These are phyloP conservation scores for Amauroascus verrucosus DNA, from an alignment of 2,329 filamentous ascomycete genomes.

Conservation along the genomic window DNA sequence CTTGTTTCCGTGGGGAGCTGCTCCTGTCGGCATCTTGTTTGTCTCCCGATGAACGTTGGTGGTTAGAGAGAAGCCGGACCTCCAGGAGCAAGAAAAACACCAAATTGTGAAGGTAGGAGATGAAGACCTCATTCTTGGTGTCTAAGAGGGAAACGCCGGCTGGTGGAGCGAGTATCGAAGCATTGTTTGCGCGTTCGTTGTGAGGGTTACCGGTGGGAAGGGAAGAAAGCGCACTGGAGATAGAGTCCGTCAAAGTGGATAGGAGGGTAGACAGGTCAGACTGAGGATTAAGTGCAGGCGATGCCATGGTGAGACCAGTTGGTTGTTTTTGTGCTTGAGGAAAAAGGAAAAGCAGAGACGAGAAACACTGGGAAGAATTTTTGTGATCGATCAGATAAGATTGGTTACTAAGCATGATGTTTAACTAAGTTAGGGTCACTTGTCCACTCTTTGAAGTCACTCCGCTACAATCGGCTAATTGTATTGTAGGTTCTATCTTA, in stretches of 20 bases:
- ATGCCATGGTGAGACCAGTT: too few relatives aligned
- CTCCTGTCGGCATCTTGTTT: slow-evolving; percentile 22
- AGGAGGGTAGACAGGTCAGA: slow-evolving; percentile 24
- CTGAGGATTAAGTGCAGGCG: too few relatives aligned
- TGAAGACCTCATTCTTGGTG: slow-evolving; percentile 91
- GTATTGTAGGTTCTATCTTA: too few relatives aligned
- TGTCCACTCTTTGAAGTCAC: too few relatives aligned
- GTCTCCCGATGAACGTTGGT: not conserved
- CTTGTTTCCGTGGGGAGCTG: slow-evolving; percentile 37
- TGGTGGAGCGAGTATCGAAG: slow-evolving; percentile 62
- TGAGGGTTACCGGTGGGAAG: slow-evolving; percentile 23
- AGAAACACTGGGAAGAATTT: too few relatives aligned
- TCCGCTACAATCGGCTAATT: too few relatives aligned
- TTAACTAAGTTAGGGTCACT: too few relatives aligned
- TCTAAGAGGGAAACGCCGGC: slow-evolving; percentile 92
- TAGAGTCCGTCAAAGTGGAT: slow-evolving; percentile 27
- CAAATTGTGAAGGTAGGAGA: slow-evolving; percentile 90
- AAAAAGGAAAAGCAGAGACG: too few relatives aligned
- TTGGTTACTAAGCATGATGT: too few relatives aligned
- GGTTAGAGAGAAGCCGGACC: slow-evolving; percentile 41
- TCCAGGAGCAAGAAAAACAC: slow-evolving; percentile 79
- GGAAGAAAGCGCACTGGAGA: slow-evolving; percentile 28
- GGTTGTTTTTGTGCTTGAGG: too few relatives aligned
- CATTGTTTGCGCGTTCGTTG: slow-evolving; percentile 42
- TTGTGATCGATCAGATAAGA: too few relatives aligned